Evolutionary conservation across 2,329 filamentous ascomycete genomes (phyloP).

Genomic region (Alternaria consortialis): DNA sequence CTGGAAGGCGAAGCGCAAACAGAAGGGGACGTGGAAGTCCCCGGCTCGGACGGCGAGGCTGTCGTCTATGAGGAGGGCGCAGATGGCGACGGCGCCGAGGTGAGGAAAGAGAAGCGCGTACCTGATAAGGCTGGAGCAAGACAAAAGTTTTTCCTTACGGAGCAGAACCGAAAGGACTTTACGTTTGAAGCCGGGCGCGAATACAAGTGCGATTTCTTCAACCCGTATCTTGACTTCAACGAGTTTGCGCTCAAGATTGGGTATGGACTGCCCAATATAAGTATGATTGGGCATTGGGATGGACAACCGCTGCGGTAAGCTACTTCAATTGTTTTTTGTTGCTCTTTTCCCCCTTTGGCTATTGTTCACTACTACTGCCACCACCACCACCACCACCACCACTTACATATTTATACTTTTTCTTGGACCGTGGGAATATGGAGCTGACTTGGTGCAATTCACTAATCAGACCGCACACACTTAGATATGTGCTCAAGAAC

Average conservation of each 20-base stretch:
- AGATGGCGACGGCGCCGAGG: conserved; percentile 54
- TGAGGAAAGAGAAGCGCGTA: conserved; percentile 51
- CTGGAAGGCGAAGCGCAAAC: conserved; percentile 50
- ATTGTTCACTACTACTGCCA: background rate
- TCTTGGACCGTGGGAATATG: conserved; percentile 10
- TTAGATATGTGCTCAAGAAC: conserved; percentile 93
- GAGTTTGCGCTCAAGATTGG: conserved; percentile 70
- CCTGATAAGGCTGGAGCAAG: conserved; percentile 57
- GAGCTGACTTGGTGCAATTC: conserved; percentile 20
- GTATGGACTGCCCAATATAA: conserved; percentile 72
- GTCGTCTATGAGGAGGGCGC: conserved; percentile 65
- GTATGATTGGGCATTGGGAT: conserved; percentile 82
- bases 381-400: background rate
- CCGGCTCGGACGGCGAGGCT: conserved; percentile 47
- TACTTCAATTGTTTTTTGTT: background rate
- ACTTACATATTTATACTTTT: background rate
- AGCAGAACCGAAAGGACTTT: conserved; percentile 65
- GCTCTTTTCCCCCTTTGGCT: background rate
- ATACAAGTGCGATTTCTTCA: conserved; percentile 81
- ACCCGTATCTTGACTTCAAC: conserved; percentile 90
- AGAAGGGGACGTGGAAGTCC: conserved; percentile 61
- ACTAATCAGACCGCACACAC: conserved; percentile 74
- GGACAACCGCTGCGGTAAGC: conserved; percentile 76
- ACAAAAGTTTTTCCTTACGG: conserved; percentile 68
- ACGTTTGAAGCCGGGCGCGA: conserved; percentile 68